Conservation (phyloP, 768 basidiomycete species). For the Tylopilus rubrobrunneus region DNA sequence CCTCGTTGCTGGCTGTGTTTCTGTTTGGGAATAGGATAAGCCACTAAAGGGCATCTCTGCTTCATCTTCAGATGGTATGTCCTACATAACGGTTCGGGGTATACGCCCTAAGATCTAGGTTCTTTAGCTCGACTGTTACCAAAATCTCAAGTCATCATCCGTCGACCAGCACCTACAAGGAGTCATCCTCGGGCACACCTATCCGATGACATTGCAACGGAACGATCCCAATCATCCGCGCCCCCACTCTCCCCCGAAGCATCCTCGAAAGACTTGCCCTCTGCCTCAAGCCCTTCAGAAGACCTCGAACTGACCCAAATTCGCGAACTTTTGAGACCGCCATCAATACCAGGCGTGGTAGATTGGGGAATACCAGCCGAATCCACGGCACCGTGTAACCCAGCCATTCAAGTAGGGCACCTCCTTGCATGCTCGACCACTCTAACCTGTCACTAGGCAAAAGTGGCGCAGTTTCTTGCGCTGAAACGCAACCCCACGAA, state of each 20-base stretch:
- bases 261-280: conserved; percentile 10
- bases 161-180: conserved; percentile 44
- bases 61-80: conserved; percentile 30
- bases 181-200: conserved; percentile 48
- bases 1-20: conserved; percentile 62
- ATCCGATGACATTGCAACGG: conserved; percentile 40
- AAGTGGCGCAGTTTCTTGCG: conserved; percentile 72
- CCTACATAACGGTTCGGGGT: neutral
- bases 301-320: conserved; percentile 51
- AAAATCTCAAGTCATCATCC: conserved; percentile 61
- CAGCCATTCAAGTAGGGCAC: conserved; percentile 52
- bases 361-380: conserved; percentile 79
- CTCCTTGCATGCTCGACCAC: neutral
- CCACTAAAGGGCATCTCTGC: conserved; percentile 35
- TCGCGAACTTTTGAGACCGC: conserved; percentile 55
- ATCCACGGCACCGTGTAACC: conserved; percentile 52
- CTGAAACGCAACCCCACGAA: conserved; percentile 60
- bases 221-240: conserved; percentile 3
- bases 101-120: neutral
- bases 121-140: conserved; percentile 37
- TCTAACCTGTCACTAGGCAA: conserved; percentile 47
- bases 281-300: conserved; percentile 19
- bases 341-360: conserved; percentile 55
- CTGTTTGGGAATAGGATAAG: conserved; percentile 62
- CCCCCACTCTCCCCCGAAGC: conserved; percentile 15